Base-by-base conservation (phyloP, 2,329 filamentous ascomycete genomes). In the Paraphoma chrysanthemicola region DNA sequence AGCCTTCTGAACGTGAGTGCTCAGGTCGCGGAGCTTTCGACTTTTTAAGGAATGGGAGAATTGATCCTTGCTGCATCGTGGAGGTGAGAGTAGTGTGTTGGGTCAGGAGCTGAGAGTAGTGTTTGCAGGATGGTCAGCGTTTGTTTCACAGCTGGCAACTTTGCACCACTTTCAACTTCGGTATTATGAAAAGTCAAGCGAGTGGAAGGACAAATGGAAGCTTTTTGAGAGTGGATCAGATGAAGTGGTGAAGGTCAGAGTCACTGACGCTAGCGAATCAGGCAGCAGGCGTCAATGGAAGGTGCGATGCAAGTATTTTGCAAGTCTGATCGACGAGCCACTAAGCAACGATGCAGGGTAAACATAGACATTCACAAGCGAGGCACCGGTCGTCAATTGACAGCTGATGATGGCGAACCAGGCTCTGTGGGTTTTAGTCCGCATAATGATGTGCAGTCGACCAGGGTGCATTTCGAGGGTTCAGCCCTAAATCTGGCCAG, bases 1-100 rank as follows among this genome's bases (percentile, higher is more conserved):
- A 42, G 39, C 2, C 16, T 42, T 42, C 39, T n/a, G 58, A 52
- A 33, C 63, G 55, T 28, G 57, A 51, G 38, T 48, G 47, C 28
- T 60, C 54, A 38, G 61, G 28, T 44, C 53, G 52, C 14, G 52
- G 41, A 9, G 60, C 12, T 14, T 45, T 56, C 14, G 31, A 31
- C 49, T 59, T 63, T 16, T 56, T 44, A 14, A 69, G 51, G 52
- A 69, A 69, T n/a, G 51, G 51, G 14, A 63, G 63, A 31, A 69
- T 69, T 4, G 67, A 68, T 10, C 55, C 53, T 50, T 69, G 67
- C 41, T 65, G 61, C 67, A 69, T 69, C 38, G 11, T 57, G 55
- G 33, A 30, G 23, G 47, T 38, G 51, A 44, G 50, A 18, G 23
- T 30, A 14, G 23, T n/a, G 6, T 12, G 23, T 17, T 39, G 23